These are phyloP conservation scores for Neurospora discreta DNA, from an alignment of 495 filamentous ascomycete genomes.

Conservation along the genomic window DNA sequence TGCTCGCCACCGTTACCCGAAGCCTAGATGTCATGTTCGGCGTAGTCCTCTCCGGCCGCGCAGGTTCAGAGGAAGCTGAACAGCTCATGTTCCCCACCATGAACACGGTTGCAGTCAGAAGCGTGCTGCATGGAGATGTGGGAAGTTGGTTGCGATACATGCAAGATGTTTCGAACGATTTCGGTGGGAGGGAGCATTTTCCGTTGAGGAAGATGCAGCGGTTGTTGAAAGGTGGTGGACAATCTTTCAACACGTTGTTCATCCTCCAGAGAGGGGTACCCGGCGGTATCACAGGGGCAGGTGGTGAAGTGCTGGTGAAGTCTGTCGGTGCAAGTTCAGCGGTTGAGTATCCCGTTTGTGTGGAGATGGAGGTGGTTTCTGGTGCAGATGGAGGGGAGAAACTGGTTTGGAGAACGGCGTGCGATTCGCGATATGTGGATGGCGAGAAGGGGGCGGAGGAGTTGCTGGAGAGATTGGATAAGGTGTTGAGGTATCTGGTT, in stretches of 20 bases:
- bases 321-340: slow-evolving; percentile 48
- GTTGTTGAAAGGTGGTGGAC: slow-evolving; percentile 17
- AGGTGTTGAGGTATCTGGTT: not conserved
- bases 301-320: slow-evolving; percentile 20
- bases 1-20: slow-evolving; percentile 43
- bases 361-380: slow-evolving; percentile 54
- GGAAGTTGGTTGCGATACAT: slow-evolving; percentile 52
- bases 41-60: slow-evolving; percentile 56
- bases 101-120: slow-evolving; percentile 60
- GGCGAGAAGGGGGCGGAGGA: not conserved
- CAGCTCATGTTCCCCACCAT: slow-evolving; percentile 64
- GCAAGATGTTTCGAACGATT: slow-evolving; percentile 46
- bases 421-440: slow-evolving; percentile 42
- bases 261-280: slow-evolving; percentile 43
- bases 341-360: slow-evolving; percentile 69
- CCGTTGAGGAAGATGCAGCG: slow-evolving; percentile 52
- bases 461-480: not conserved
- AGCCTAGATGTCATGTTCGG: slow-evolving; percentile 60
- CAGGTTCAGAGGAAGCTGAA: slow-evolving; percentile 42
- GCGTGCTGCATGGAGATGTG: slow-evolving; percentile 50
- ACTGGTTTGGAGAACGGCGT: slow-evolving; percentile 59
- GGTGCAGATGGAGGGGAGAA: slow-evolving; percentile 20
- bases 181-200: slow-evolving; percentile 49
- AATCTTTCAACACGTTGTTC: slow-evolving; percentile 59
- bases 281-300: too few species aligned